Evolutionary conservation across 257 asterid species (phyloP).

Genomic region (Salvia splendens): DNA sequence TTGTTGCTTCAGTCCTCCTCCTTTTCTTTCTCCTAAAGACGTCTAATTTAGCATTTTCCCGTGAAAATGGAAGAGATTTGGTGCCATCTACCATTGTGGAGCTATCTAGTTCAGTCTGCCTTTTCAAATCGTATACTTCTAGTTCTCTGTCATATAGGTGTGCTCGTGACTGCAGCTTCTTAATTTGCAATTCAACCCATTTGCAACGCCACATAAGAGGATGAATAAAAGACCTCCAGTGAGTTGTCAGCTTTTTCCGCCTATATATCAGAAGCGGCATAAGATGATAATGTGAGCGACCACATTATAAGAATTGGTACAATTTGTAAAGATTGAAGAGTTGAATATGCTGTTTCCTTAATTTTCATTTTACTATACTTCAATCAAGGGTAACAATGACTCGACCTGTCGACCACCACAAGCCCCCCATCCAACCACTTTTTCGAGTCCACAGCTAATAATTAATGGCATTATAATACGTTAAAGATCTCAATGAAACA

Average conservation of each 20-base stretch:
- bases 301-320: not conserved
- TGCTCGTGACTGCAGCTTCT: slow-evolving; percentile 52
- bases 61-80: slow-evolving; percentile 52
- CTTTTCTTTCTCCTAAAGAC: slow-evolving; percentile 67
- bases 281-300: not conserved
- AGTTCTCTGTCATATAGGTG: slow-evolving; percentile 56
- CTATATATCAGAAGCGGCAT: slow-evolving; percentile 36
- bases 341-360: not conserved
- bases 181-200: slow-evolving; percentile 77
- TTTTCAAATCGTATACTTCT: slow-evolving; percentile 39
- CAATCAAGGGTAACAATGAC: not conserved
- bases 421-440: not conserved
- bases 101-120: slow-evolving; percentile 35
- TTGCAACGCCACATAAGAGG: slow-evolving; percentile 84
- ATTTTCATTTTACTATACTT: not conserved
- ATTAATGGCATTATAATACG: not conserved
- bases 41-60: slow-evolving; percentile 24
- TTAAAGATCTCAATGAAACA: slow-evolving; percentile 1
- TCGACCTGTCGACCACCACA: not conserved
- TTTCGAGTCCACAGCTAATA: not conserved
- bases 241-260: slow-evolving; percentile 64
- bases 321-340: not conserved
- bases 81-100: slow-evolving; percentile 36
- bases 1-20: slow-evolving; percentile 52
- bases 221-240: slow-evolving; percentile 65